phyloP scores from a whole-genome alignment of 2,329 filamentous ascomycete species.

The Botrytis tulipae region DNA sequence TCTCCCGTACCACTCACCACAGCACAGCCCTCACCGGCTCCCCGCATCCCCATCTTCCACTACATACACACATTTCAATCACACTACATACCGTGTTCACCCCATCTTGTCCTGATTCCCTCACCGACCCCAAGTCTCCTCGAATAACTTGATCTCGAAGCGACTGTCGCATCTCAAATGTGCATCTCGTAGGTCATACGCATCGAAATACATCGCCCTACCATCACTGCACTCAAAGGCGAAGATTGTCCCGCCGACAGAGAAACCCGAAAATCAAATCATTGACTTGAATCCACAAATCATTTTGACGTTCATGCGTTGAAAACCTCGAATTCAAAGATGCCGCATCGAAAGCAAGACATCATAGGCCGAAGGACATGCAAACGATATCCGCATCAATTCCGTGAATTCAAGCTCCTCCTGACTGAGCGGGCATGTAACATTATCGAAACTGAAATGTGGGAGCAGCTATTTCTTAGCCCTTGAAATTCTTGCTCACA shows the following conservation, averaged over 20 bases:
- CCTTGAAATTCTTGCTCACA: background rate
- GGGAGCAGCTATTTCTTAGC: background rate
- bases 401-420: background rate
- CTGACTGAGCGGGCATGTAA: background rate
- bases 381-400: background rate
- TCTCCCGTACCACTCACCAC: background rate
- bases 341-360: background rate
- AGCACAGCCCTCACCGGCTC: background rate
- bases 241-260: background rate
- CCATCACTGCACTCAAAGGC: background rate
- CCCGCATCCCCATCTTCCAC: background rate
- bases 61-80: background rate
- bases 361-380: background rate
- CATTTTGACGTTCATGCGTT: background rate
- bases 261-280: background rate
- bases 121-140: background rate
- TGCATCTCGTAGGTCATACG: background rate
- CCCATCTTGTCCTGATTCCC: background rate
- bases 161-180: background rate
- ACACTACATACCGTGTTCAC: background rate
- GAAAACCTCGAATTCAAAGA: fast-evolving
- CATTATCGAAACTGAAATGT: background rate
- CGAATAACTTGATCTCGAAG: background rate
- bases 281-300: background rate
- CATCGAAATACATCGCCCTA: background rate